Conservation (phyloP, 768 basidiomycete species). For the Termitomyces sp. region DNA sequence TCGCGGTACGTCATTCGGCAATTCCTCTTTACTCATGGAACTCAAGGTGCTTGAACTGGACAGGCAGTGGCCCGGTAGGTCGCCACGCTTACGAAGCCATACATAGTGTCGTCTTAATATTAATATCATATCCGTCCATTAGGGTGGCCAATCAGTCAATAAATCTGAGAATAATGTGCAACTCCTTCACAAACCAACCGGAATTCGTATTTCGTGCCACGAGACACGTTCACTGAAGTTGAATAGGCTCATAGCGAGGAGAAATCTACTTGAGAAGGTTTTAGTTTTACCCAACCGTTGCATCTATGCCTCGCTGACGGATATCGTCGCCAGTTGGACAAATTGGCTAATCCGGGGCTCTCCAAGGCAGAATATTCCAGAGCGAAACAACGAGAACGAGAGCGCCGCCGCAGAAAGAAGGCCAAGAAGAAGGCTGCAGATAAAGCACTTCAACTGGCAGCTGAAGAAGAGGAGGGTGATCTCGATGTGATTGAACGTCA, state of each 20-base stretch:
- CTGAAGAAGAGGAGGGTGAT: conserved; percentile 6
- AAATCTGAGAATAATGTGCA: conserved; percentile 93
- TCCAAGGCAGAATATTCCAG: conserved; percentile 63
- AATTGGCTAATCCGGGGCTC: conserved; percentile 66
- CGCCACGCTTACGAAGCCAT: conserved; percentile 5
- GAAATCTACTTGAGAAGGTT: conserved; percentile 69
- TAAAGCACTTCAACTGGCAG: conserved; percentile 21
- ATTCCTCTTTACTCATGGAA: neutral
- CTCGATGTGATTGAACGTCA: neutral
- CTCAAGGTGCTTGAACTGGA: neutral
- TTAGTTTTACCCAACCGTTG: conserved; percentile 15
- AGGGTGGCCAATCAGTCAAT: conserved; percentile 96
- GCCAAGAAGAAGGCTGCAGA: conserved; percentile 58
- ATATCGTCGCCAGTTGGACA: conserved; percentile 52
- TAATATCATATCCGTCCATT: conserved; percentile 20
- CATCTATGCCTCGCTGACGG: conserved; percentile 13
- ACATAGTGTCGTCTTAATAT: conserved; percentile 18
- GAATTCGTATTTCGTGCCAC: conserved; percentile 82
- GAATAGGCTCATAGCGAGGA: conserved; percentile 77
- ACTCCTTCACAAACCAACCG: conserved; percentile 83
- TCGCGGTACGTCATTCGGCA: conserved; percentile 46
- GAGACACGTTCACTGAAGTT: conserved; percentile 78
- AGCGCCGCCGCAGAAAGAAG: conserved; percentile 72
- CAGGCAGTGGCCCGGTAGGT: conserved; percentile 79
- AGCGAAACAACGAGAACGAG: conserved; percentile 73